These are phyloP conservation scores for Beauveria brongniartii DNA, from an alignment of 2,329 filamentous ascomycete genomes.

Conservation along the genomic window DNA sequence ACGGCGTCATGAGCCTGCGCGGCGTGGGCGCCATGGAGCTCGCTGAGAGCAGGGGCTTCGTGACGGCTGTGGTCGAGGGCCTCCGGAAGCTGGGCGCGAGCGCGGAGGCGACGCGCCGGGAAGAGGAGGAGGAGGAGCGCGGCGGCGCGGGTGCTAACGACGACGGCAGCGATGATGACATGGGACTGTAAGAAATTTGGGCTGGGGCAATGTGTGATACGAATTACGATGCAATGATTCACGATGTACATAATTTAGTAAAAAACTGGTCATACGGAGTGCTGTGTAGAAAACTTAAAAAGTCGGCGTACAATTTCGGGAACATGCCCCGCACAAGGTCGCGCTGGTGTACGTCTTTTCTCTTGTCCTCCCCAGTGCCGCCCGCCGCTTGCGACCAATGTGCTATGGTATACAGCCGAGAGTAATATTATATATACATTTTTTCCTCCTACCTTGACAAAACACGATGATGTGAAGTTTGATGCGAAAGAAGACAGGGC, in stretches of 20 bases:
- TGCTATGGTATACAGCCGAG: not conserved
- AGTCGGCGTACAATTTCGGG: not conserved
- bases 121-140: slow-evolving; percentile 67
- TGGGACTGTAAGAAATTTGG: slow-evolving; percentile 28
- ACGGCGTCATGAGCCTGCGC: slow-evolving; percentile 58
- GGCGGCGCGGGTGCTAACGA: slow-evolving; percentile 53
- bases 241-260: not conserved
- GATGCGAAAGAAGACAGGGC: no score
- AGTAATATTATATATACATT: no score
- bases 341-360: no score
- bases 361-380: no score
- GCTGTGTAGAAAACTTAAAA: not conserved
- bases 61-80: slow-evolving; percentile 79
- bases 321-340: not conserved
- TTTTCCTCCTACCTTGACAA: no score
- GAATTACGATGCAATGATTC: not conserved
- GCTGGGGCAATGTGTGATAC: not conserved
- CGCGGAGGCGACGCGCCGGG: slow-evolving; percentile 66
- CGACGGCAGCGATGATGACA: slow-evolving; percentile 47
- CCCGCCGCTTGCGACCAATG: not conserved
- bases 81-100: slow-evolving; percentile 76
- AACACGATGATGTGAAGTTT: not conserved
- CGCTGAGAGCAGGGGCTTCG: slow-evolving; percentile 75
- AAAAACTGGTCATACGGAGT: not conserved
- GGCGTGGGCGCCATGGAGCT: slow-evolving; percentile 93